phyloP scores from a whole-genome alignment of 768 basidiomycete species.

The Suillus placidus region DNA sequence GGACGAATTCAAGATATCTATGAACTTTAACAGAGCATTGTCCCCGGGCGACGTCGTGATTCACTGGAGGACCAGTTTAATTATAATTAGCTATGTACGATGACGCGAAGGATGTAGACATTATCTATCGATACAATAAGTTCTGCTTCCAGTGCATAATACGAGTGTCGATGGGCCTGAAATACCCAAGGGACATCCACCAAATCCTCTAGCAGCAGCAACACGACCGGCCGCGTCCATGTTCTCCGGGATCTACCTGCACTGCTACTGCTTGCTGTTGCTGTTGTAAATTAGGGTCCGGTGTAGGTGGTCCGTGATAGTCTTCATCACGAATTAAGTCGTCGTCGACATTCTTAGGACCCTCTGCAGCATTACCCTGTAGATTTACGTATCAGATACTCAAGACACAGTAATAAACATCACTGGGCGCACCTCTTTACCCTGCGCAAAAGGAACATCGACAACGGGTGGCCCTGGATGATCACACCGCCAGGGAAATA shows the following conservation, averaged over 20 bases:
- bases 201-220: not conserved
- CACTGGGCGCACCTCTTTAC: not conserved
- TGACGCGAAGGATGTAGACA: not conserved
- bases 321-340: not conserved
- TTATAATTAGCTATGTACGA: too few relatives aligned
- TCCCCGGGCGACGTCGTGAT: not conserved
- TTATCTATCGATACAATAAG: not conserved
- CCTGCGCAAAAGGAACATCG: not conserved
- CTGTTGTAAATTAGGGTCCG: not conserved
- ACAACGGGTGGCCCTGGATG: not conserved
- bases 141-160: too few relatives aligned
- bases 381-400: too few relatives aligned
- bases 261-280: not conserved
- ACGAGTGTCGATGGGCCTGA: too few relatives aligned
- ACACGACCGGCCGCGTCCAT: too few relatives aligned
- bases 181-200: too few relatives aligned
- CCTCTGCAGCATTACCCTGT: too few relatives aligned
- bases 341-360: too few relatives aligned
- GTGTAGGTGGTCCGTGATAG: not conserved
- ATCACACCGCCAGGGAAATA: not conserved
- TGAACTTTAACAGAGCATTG: too few relatives aligned
- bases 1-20: too few relatives aligned
- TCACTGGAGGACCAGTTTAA: too few relatives aligned
- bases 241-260: too few relatives aligned
- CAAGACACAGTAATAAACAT: not conserved